A percentile compares a stretch with the other conserved stretches of the same genome.
Evolutionary conservation across 139 green algal species (phyloP).

Genomic region (Coelastrella sp.): DNA sequence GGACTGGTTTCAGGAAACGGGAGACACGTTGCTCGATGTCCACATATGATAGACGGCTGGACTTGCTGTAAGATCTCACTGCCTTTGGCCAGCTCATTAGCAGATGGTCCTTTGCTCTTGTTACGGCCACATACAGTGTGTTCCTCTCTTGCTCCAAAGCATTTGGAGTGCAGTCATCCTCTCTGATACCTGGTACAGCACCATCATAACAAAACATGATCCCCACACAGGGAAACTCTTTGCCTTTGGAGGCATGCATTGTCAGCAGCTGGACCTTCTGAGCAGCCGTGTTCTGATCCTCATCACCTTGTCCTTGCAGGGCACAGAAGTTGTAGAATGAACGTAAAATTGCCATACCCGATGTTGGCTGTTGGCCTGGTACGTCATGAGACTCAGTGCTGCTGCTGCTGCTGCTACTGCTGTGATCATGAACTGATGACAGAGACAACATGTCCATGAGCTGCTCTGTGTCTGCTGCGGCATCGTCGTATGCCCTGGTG

Average conservation of each 20-base stretch:
- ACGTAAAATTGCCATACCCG: slow-evolving; percentile 5
- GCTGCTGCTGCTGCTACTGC: background rate
- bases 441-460: background rate
- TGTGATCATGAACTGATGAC: background rate
- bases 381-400: background rate
- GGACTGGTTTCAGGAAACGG: slow-evolving; percentile 3
- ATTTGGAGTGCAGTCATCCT: background rate
- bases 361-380: background rate
- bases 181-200: background rate
- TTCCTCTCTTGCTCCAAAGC: slow-evolving; percentile 53
- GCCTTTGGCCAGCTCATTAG: slow-evolving; percentile 13
- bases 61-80: background rate
- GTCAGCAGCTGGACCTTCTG: slow-evolving; percentile 61
- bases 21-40: background rate
- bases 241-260: slow-evolving; percentile 67
- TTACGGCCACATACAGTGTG: slow-evolving; percentile 62
- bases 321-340: slow-evolving; percentile 1
- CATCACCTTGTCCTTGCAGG: slow-evolving; percentile 6
- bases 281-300: background rate
- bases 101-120: slow-evolving; percentile 56
- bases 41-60: background rate
- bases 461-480: background rate
- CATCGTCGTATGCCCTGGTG: background rate
- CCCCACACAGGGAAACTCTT: slow-evolving; percentile 62
- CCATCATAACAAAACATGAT: slow-evolving; percentile 55